Evolutionary conservation across 208 protist genomes (phyloP), one percentile per base, ranked within the genome.

Genomic region (Angomonas ambiguus): DNA sequence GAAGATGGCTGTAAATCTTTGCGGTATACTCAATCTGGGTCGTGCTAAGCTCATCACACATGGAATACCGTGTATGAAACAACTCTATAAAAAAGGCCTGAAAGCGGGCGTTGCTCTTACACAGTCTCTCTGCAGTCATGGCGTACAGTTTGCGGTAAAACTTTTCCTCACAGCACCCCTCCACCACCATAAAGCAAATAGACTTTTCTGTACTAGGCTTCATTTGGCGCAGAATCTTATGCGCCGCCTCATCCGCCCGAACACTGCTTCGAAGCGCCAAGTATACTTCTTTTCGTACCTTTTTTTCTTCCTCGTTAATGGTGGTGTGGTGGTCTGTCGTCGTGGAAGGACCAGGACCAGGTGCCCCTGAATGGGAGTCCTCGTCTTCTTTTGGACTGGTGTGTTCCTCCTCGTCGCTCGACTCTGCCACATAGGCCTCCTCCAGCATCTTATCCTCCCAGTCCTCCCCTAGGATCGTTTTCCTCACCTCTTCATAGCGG

Each of bases 21-120:
- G 94, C 96, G 35, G 98, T 91, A 80, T 99, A 99, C 51, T 98
- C 92, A 48, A 99, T 94, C 73, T 98, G 97, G 71, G 97, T 98
- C 22, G 97, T 97, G 67, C 98, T 98, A 6, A 99, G 72, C 35
- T 92, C 74, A 53, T 98, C 90, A 31, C 98, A 93, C 30, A 69
- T 87, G 11, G 76, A 49, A 69, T 99, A 99, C 71, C 98, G 88
- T 25, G 88, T 66, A 11, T 80, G 69, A 53, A 97, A 98, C 16
- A 79, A 75, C 41, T 96, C 82, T 10, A 91, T 83, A 69, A 97
- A 98, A 24, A 80, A 82, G 18, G 66, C 63, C 56, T 97, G 87
- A 74, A 97, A 99, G 0, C 72, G 81, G 4, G 82, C 51, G 59
- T 94, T 90, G 34, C 97, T 77, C 62, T 94, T 87, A 82, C 98